phyloP scores from a whole-genome alignment of 164 flowering plant genomes.

The Sedum album region DNA sequence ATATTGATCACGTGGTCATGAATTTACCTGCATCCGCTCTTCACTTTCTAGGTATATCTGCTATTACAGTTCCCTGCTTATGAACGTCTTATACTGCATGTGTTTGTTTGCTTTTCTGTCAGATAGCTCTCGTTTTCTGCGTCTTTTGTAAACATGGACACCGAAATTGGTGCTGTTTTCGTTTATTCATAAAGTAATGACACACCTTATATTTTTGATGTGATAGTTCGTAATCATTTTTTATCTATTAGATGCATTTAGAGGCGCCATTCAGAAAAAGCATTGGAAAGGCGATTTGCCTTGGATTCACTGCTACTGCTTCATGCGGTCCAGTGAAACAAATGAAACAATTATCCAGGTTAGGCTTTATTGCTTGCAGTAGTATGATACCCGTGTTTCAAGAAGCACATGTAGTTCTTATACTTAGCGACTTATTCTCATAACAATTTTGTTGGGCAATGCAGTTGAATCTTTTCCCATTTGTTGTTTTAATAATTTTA shows the following conservation, averaged over 20 bases:
- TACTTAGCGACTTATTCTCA: no score
- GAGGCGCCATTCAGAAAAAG: slow-evolving; percentile 45
- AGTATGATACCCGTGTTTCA: neutral
- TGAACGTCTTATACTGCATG: neutral
- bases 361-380: slow-evolving; percentile 17
- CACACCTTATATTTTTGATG: neutral
- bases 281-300: slow-evolving; percentile 84
- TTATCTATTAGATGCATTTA: slow-evolving; percentile 70
- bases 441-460: neutral
- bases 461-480: neutral
- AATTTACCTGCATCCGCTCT: slow-evolving; percentile 97
- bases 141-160: no score
- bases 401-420: no score
- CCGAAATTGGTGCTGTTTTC: neutral
- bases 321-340: slow-evolving; percentile 73
- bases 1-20: slow-evolving; percentile 91
- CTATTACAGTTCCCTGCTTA: neutral
- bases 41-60: slow-evolving; percentile 61
- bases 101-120: neutral
- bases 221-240: slow-evolving; percentile 3
- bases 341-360: slow-evolving; percentile 60
- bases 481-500: neutral
- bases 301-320: slow-evolving; percentile 94
- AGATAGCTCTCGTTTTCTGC: neutral
- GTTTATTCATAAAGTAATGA: no score